Base-by-base conservation (phyloP, 345 rosid species). In the Gossypium bickii region DNA sequence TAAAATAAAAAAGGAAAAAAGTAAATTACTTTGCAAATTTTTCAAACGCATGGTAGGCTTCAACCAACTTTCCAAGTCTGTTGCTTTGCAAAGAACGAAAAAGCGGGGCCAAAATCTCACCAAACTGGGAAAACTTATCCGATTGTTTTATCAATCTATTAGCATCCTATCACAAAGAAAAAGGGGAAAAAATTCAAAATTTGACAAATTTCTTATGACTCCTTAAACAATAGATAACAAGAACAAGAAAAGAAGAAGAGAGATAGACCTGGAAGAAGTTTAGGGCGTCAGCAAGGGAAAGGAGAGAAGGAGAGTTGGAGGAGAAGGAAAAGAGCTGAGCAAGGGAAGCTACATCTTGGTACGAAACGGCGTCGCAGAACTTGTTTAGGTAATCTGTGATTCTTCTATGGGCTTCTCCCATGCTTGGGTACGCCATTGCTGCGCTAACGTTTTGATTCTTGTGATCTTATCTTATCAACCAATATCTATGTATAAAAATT, bases 241-340 rank as follows among this genome's bases (percentile, higher is more conserved):
- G 49, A 3, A 61, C 51, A 4, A 34, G 15, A 6, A 24, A 44
- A 9, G 10, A 10, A 29, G 3, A 13, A 48, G 44, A 61, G 11
- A 13, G 22, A 9, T 20, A 53, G 9, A 82, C 89, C 92, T 89
- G 92, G 77, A 86, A 84, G 78, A 86, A 73, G 78, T 84, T 91
- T 81, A 95, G 94, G 18, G 98, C 89, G 71, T 95, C 99, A 73
- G 97, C 98, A 67, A 95, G 87, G 79, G 94, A 80, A 81, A 88
- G 86, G 56, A 89, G 90, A 43, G 78, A 44, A 17, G 81, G 76
- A 12, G 96, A 84, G 83, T 85, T 84, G 78, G 90, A 90, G 81
- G 98, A 88, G 84, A 90, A 63, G 57, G 88, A 81, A 73, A 94
- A 82, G 76, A 94, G 93, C n/a, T 73, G 84, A 34, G 82, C 79